A percentile compares a stretch with the other conserved stretches of the same genome.
Evolutionary conservation across 129 eudicot genomes (phyloP).

Genomic region (sunflower (Helianthus annuus)): DNA sequence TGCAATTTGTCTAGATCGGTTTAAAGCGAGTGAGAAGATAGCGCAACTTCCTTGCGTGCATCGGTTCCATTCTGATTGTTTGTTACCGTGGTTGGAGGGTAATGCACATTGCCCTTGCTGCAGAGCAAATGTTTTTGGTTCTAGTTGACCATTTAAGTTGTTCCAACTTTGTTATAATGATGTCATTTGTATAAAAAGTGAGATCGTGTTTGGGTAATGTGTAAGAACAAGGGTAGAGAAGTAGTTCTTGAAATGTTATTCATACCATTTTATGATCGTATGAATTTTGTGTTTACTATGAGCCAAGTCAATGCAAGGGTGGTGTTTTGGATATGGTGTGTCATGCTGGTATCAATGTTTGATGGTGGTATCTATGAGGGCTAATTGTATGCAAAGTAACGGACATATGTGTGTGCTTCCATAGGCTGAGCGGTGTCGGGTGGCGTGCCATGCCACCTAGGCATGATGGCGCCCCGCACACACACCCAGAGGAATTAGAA

Average conservation of each 20-base stretch:
- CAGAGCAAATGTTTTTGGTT: constrained; percentile 36
- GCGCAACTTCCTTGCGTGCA: constrained; percentile 49
- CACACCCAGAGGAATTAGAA: no score
- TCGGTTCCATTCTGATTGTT: constrained; percentile 50
- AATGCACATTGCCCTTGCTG: constrained; percentile 66
- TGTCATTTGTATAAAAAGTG: constrained; percentile 4
- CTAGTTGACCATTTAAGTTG: constrained; percentile 3
- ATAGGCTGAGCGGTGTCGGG: no score
- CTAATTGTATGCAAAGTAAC: no score
- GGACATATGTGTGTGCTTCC: no score
- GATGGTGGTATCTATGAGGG: no score
- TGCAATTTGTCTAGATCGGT: constrained; percentile 48
- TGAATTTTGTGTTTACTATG: no score
- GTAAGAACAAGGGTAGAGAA: not conserved
- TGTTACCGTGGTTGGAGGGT: constrained; percentile 51
- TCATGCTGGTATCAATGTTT: no score
- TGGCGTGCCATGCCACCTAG: no score
- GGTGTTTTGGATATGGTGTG: no score
- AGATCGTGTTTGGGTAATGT: not conserved
- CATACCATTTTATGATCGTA: no score
- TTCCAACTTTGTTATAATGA: not conserved
- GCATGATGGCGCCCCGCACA: no score
- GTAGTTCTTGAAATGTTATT: not conserved
- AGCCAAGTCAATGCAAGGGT: not conserved
- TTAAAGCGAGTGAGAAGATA: constrained; percentile 37